phyloP scores from a whole-genome alignment of 2,329 filamentous ascomycete species.

The Stagonosporopsis rhizophila region DNA sequence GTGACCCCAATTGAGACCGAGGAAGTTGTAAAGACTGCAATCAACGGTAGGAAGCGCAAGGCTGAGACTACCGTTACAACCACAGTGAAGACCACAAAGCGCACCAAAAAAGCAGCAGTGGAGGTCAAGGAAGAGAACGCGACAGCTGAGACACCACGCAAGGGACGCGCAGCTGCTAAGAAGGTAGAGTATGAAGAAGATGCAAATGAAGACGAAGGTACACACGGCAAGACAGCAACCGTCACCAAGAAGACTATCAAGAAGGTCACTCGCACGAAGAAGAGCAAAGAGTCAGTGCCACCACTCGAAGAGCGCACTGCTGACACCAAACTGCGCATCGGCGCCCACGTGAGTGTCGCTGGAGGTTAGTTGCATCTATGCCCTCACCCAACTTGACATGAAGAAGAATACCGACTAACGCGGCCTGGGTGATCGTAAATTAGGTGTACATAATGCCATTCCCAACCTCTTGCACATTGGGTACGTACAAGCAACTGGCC shows the following conservation, averaged over 20 bases:
- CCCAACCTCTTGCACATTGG: constrained; percentile 78
- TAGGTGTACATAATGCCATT: constrained; percentile 88
- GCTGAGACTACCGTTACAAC: constrained; percentile 26
- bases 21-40: constrained; percentile 11
- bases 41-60: constrained; percentile 39
- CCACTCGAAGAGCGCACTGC: constrained; percentile 74
- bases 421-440: constrained; percentile 22
- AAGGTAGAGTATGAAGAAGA: constrained; percentile 30
- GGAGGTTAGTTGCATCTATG: constrained; percentile 69
- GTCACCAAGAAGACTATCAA: constrained; percentile 11
- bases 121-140: constrained; percentile 6
- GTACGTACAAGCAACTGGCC: constrained; percentile 41
- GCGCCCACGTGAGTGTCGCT: constrained; percentile 89
- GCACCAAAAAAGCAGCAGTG: constrained; percentile 20
- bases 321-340: constrained; percentile 81
- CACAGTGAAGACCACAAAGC: constrained; percentile 22
- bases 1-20: constrained; percentile 6
- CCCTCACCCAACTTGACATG: not conserved
- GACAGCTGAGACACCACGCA: constrained; percentile 16
- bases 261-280: constrained; percentile 20
- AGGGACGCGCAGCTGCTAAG: constrained; percentile 25
- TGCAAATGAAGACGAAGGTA: constrained; percentile 17
- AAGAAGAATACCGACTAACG: constrained; percentile 25
- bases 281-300: constrained; percentile 48
- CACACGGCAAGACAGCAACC: constrained; percentile 7